A percentile compares a stretch with the other conserved stretches of the same genome.
Conservation (phyloP, 2,329 filamentous ascomycete species). For the Penicillium crustosum region DNA sequence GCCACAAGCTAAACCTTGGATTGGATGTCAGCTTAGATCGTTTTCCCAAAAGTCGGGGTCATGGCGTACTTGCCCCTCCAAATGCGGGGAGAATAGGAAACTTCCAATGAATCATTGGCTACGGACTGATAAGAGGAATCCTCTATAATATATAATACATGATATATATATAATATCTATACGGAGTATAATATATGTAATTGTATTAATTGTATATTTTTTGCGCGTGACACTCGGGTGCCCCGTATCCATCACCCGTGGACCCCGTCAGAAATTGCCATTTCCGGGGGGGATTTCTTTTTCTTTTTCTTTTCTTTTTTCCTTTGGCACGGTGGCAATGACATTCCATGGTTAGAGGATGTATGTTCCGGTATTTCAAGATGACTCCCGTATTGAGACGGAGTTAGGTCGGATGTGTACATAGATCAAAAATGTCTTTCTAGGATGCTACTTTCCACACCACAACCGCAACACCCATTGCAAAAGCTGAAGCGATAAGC, state of each 20-base stretch:
- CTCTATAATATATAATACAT: no score
- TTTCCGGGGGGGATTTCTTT: not conserved
- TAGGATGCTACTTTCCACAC: no score
- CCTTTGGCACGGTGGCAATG: not conserved
- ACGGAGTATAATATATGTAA: no score
- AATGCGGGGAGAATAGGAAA: not conserved
- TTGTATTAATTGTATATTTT: not conserved
- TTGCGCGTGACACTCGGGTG: not conserved
- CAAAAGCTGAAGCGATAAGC: not conserved
- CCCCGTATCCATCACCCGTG: no score
- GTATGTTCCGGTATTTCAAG: not conserved
- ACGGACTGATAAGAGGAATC: no score
- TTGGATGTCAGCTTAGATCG: no score
- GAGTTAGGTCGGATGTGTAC: not conserved
- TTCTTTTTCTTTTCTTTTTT: not conserved
- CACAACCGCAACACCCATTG: not conserved
- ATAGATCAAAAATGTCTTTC: no score
- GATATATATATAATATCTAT: no score
- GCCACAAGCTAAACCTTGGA: not conserved
- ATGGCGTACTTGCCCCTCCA: not conserved
- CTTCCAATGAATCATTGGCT: no score
- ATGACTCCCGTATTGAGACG: not conserved
- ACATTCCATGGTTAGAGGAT: not conserved
- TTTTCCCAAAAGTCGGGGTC: not conserved
- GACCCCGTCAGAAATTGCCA: not conserved